phyloP scores from a whole-genome alignment of 2,329 filamentous ascomycete genomes.

The Ophiostoma sp. region DNA sequence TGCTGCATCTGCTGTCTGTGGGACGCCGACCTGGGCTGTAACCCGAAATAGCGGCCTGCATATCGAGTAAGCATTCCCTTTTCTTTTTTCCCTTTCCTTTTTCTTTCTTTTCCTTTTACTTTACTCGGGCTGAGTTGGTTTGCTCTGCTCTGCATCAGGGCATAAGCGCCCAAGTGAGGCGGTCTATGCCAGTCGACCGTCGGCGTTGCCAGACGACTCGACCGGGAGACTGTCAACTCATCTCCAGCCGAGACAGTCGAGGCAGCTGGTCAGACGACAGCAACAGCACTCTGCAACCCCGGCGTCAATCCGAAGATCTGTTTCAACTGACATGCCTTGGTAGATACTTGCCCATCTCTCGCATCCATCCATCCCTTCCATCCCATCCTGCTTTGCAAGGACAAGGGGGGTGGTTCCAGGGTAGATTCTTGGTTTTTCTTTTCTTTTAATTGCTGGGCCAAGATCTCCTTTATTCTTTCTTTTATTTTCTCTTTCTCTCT shows the following conservation, averaged over 20 bases:
- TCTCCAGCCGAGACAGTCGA: background rate
- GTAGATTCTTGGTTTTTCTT: background rate
- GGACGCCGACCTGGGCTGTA: conserved; percentile 24
- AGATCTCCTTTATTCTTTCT: background rate
- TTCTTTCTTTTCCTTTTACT: background rate
- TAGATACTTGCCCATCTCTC: too few relatives aligned
- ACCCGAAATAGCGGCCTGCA: conserved; percentile 28
- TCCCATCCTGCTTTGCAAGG: conserved; percentile 7
- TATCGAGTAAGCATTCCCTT: background rate
- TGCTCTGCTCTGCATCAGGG: too few relatives aligned
- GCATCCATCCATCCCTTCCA: conserved; percentile 5
- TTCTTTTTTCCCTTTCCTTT: conserved; percentile 5
- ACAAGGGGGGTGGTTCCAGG: conserved; percentile 8
- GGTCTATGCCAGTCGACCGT: too few relatives aligned
- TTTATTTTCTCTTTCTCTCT: background rate
- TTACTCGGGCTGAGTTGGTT: background rate
- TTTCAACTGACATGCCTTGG: background rate
- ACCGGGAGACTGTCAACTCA: too few relatives aligned
- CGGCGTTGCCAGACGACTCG: too few relatives aligned
- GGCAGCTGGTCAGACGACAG: background rate
- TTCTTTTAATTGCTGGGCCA: background rate
- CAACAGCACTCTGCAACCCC: background rate
- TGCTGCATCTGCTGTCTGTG: conserved; percentile 24
- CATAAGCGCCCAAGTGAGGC: too few relatives aligned
- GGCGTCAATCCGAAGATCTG: background rate